phyloP scores from a whole-genome alignment of 345 rosid species.

The Pugionium cornutum region DNA sequence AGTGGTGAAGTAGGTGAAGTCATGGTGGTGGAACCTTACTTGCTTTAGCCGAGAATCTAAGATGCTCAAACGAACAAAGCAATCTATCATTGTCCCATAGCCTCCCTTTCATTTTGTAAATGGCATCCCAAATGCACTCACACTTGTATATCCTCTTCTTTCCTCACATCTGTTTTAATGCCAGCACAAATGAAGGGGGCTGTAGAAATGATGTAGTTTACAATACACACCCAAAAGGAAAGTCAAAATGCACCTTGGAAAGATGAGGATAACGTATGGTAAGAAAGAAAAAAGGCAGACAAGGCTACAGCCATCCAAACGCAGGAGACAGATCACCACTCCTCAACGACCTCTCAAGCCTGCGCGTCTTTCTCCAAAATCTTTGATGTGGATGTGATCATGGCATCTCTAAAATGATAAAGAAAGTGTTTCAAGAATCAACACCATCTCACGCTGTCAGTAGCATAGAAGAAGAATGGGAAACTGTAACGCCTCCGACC shows the following conservation, averaged over 20 bases:
- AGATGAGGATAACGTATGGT: slow-evolving; percentile 92
- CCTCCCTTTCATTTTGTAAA: slow-evolving; percentile 97
- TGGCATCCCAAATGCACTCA: slow-evolving; percentile 91
- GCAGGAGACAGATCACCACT: slow-evolving; percentile 99
- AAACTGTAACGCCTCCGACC: no score
- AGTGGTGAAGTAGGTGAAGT: slow-evolving; percentile 83
- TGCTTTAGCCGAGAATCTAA: slow-evolving; percentile 99
- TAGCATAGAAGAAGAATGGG: no score
- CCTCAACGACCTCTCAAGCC: slow-evolving; percentile 79
- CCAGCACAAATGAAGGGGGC: neutral
- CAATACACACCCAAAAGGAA: neutral
- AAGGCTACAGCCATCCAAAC: slow-evolving; percentile 99
- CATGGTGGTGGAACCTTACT: slow-evolving; percentile 91
- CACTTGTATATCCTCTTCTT: no score
- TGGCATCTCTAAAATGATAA: no score
- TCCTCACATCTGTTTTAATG: slow-evolving; percentile 54
- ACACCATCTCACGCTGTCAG: no score
- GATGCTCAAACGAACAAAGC: slow-evolving; percentile 63
- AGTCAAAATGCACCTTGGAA: slow-evolving; percentile 67
- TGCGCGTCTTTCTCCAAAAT: slow-evolving; percentile 56
- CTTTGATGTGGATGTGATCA: no score
- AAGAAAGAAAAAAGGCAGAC: slow-evolving; percentile 66
- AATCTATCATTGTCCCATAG: slow-evolving; percentile 58
- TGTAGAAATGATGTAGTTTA: no score
- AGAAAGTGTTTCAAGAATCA: no score